Evolutionary conservation across 1,284 basidiomycete genomes (phyloP).

Genomic region (Ganoderma boninense): DNA sequence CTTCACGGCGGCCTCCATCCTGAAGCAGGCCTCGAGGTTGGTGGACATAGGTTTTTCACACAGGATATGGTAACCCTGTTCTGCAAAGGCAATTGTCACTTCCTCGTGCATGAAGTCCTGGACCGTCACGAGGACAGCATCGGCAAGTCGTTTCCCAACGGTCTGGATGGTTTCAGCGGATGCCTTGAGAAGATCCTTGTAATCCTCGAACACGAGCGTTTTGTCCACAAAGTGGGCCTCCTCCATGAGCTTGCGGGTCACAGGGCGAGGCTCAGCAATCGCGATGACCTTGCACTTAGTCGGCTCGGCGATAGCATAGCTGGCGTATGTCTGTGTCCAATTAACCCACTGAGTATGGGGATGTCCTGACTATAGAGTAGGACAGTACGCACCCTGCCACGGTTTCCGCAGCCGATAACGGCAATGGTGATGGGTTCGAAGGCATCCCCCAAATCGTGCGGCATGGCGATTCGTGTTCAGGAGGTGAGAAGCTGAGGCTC

Average conservation of each 20-base stretch:
- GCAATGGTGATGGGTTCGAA: conserved; percentile 54
- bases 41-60: conserved; percentile 94
- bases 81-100: conserved; percentile 76
- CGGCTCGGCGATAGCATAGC: conserved; percentile 69
- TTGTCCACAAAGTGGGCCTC: conserved; percentile 64
- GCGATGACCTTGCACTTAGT: conserved; percentile 78
- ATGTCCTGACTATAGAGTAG: not conserved
- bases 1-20: conserved; percentile 77
- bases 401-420: conserved; percentile 81
- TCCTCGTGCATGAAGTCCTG: conserved; percentile 83
- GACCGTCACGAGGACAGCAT: conserved; percentile 81
- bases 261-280: conserved; percentile 81
- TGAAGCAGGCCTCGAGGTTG: conserved; percentile 71
- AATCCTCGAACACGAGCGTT: conserved; percentile 75
- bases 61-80: conserved; percentile 85
- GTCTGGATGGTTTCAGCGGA: conserved; percentile 71
- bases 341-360: not conserved
- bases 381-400: conserved; percentile 65
- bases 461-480: conserved; percentile 33
- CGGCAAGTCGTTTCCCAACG: conserved; percentile 74
- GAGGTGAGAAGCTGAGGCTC: conserved; percentile 12
- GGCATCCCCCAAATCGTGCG: conserved; percentile 29
- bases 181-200: conserved; percentile 74
- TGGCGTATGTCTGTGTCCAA: conserved; percentile 68
- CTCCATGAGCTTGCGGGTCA: conserved; percentile 68